A percentile compares a stretch with the other conserved stretches of the same genome.
These are phyloP conservation scores for Bipolaris gigantea DNA, from an alignment of 2,329 filamentous ascomycete species.

Conservation along the genomic window DNA sequence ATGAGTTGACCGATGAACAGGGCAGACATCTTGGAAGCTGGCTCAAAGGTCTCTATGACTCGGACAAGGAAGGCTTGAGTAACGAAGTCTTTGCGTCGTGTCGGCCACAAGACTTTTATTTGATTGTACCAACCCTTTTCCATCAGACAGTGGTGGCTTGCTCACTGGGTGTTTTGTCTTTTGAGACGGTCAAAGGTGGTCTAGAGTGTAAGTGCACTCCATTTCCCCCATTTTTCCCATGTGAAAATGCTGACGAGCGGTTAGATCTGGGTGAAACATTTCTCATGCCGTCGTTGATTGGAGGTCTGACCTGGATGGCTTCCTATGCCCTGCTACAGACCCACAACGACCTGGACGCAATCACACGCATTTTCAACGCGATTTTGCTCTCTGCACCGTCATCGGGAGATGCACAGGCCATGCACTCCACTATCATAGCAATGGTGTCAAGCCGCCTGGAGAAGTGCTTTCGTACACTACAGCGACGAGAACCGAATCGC, in stretches of 20 bases:
- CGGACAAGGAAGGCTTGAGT: slow-evolving; percentile 67
- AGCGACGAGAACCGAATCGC: slow-evolving; percentile 66
- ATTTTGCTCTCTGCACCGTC: slow-evolving; percentile 71
- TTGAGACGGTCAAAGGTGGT: slow-evolving; percentile 72
- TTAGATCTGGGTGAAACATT: slow-evolving; percentile 77
- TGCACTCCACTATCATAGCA: slow-evolving; percentile 71
- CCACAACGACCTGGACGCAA: slow-evolving; percentile 64
- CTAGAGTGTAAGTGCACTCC: slow-evolving; percentile 65
- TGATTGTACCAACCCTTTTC: slow-evolving; percentile 75
- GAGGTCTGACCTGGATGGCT: slow-evolving; percentile 71
- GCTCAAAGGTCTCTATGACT: slow-evolving; percentile 75
- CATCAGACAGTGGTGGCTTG: slow-evolving; percentile 73
- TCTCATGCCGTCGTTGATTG: slow-evolving; percentile 74
- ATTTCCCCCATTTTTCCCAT: neutral
- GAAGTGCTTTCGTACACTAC: slow-evolving; percentile 66
- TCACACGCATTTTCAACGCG: slow-evolving; percentile 72
- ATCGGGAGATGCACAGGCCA: slow-evolving; percentile 69
- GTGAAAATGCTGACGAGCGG: slow-evolving; percentile 2
- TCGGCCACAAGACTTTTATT: slow-evolving; percentile 79
- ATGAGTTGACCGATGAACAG: slow-evolving; percentile 67
- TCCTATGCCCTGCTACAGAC: slow-evolving; percentile 70
- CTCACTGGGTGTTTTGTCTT: slow-evolving; percentile 64
- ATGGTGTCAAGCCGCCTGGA: slow-evolving; percentile 71
- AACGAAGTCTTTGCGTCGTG: slow-evolving; percentile 83
- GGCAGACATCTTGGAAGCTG: slow-evolving; percentile 69